Conservation (phyloP, 768 basidiomycete genomes). For the Multifurca ochricompacta region DNA sequence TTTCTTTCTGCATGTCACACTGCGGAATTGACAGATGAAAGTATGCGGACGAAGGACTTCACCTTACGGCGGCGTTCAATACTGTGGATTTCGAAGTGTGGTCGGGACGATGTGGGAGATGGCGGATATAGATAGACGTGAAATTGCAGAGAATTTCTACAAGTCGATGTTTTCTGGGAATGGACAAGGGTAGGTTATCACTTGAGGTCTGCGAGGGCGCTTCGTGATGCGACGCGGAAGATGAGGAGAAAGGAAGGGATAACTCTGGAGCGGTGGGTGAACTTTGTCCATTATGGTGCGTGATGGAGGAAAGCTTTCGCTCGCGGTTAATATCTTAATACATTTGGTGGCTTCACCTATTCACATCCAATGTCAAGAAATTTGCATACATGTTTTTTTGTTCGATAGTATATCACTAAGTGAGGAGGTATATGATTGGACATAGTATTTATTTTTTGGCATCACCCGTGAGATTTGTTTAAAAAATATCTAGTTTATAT, state of each 20-base stretch:
- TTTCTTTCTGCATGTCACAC: constrained; percentile 11
- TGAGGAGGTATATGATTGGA: too few relatives aligned
- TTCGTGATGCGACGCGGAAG: constrained; percentile 1
- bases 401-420: too few relatives aligned
- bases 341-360: too few relatives aligned
- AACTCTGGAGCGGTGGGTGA: too few relatives aligned
- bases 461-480: too few relatives aligned
- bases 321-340: too few relatives aligned
- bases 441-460: too few relatives aligned
- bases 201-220: not conserved
- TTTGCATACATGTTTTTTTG: too few relatives aligned
- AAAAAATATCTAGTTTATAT: too few relatives aligned
- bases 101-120: constrained; percentile 21
- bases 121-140: constrained; percentile 14
- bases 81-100: constrained; percentile 18
- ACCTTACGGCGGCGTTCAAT: constrained; percentile 17
- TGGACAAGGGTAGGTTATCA: not conserved
- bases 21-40: not conserved
- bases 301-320: too few relatives aligned
- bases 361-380: too few relatives aligned
- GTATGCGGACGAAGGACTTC: constrained; percentile 10
- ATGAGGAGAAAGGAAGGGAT: constrained; percentile 2
- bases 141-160: constrained; percentile 9
- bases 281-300: too few relatives aligned
- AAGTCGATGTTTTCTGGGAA: not conserved